These are phyloP conservation scores for Trichoderma gracile DNA, from an alignment of 2,329 filamentous ascomycete species.

Conservation along the genomic window DNA sequence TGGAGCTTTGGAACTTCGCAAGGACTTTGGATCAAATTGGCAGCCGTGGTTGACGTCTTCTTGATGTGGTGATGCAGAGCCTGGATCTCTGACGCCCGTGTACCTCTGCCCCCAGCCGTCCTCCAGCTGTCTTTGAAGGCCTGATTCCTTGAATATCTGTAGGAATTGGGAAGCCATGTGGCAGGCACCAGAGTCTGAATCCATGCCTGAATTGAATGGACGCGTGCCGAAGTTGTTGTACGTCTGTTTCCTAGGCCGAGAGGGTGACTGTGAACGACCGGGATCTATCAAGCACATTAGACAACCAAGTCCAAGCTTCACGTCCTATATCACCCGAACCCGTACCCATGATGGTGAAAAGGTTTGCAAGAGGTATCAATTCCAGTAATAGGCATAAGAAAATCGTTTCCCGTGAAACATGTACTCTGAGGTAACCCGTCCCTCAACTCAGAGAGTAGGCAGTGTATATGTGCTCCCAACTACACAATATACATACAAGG, in stretches of 20 bases:
- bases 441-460: background rate
- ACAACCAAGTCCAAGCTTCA: background rate
- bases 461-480: background rate
- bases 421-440: background rate
- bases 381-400: background rate
- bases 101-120: conserved; percentile 18
- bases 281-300: conserved; percentile 19
- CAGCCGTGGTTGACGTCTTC: background rate
- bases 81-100: background rate
- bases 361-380: background rate
- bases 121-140: conserved; percentile 18
- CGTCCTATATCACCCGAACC: background rate
- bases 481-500: background rate
- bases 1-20: background rate
- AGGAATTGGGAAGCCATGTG: conserved; percentile 24
- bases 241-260: background rate
- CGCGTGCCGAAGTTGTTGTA: background rate
- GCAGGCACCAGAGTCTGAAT: conserved; percentile 14
- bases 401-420: background rate
- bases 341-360: background rate
- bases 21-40: conserved; percentile 1
- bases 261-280: background rate
- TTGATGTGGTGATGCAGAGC: conserved; percentile 8
- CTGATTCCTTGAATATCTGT: conserved; percentile 25
- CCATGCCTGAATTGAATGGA: background rate